Conservation (phyloP, 1,139 yeast genomes). For the Arxiozyma heterogenica region DNA sequence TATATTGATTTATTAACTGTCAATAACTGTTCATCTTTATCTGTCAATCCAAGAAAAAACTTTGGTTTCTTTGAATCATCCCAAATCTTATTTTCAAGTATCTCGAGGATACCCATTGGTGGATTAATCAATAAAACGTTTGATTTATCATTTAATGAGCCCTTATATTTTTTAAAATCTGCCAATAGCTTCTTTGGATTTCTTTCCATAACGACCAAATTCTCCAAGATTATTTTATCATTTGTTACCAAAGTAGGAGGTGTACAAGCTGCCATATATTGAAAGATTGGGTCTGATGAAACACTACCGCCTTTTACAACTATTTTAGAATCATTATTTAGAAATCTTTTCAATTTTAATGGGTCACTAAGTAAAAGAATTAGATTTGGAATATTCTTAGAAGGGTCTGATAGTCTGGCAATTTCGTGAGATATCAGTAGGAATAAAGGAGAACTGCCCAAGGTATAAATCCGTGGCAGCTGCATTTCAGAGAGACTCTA, state of each 20-base stretch:
- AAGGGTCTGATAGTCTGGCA: conserved; percentile 30
- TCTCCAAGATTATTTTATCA: conserved; percentile 36
- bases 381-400: conserved; percentile 31
- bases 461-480: conserved; percentile 31
- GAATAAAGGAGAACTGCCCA: conserved; percentile 41
- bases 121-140: conserved; percentile 65
- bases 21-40: not conserved
- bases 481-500: not conserved
- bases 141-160: conserved; percentile 36
- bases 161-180: conserved; percentile 36
- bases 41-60: conserved; percentile 36
- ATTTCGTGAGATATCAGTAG: conserved; percentile 32
- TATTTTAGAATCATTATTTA: conserved; percentile 34
- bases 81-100: conserved; percentile 30
- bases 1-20: not conserved
- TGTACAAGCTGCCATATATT: conserved; percentile 32
- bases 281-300: conserved; percentile 8
- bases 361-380: conserved; percentile 38
- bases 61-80: not conserved
- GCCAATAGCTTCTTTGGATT: conserved; percentile 47
- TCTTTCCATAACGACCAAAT: conserved; percentile 40
- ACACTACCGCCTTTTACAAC: conserved; percentile 9
- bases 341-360: conserved; percentile 35
- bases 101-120: conserved; percentile 59
- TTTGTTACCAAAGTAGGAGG: conserved; percentile 32